Evolutionary conservation across 768 basidiomycete species (phyloP).

Genomic region (Sarcodon aspratus): DNA sequence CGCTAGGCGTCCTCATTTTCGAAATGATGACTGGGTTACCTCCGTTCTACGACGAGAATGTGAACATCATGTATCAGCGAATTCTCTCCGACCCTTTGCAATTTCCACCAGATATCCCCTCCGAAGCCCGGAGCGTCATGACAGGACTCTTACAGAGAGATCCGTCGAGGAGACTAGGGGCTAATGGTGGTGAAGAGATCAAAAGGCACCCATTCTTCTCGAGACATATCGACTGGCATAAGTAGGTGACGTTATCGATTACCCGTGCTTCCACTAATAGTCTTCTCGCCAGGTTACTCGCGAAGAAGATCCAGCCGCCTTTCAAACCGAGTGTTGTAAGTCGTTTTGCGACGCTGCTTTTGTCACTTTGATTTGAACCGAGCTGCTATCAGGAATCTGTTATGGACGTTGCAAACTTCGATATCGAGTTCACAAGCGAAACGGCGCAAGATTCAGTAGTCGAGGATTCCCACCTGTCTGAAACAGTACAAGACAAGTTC

Average conservation of each 20-base stretch:
- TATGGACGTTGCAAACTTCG: constrained; percentile 93
- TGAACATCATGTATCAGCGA: constrained; percentile 94
- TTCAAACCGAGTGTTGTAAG: constrained; percentile 95
- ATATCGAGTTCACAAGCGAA: constrained; percentile 94
- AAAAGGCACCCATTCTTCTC: constrained; percentile 94
- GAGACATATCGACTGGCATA: constrained; percentile 86
- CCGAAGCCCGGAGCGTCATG: constrained; percentile 86
- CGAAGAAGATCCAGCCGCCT: constrained; percentile 93
- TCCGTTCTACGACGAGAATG: constrained; percentile 98
- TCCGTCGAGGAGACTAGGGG: constrained; percentile 78
- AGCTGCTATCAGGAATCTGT: constrained; percentile 58
- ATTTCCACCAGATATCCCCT: constrained; percentile 81
- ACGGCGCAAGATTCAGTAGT: constrained; percentile 94
- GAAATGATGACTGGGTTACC: constrained; percentile 99
- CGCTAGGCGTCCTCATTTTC: constrained; percentile 88
- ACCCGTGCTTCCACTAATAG: neutral
- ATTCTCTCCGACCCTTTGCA: constrained; percentile 89
- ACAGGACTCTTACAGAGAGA: constrained; percentile 82
- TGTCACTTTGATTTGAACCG: neutral
- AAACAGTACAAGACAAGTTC: constrained; percentile 97
- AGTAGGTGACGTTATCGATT: constrained; percentile 25
- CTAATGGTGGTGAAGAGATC: constrained; percentile 91
- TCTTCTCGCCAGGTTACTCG: constrained; percentile 42
- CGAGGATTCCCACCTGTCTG: constrained; percentile 81
- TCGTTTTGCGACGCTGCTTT: constrained; percentile 4